Evolutionary conservation across 768 basidiomycete species (phyloP).

Genomic region (Phaffia australis): DNA sequence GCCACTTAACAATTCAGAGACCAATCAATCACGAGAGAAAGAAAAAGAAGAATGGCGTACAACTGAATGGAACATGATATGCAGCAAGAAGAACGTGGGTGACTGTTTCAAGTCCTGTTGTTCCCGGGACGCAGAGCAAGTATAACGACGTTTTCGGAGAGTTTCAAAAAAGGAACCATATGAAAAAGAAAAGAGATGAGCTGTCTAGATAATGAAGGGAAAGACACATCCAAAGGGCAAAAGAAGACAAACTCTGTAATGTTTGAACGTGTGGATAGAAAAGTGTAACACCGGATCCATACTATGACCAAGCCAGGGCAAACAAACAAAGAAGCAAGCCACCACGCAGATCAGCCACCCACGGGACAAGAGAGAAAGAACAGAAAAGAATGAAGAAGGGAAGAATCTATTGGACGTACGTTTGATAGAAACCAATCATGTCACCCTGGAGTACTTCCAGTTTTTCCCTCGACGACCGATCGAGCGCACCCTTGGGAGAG

Average conservation of each 20-base stretch:
- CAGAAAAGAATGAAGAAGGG: background rate
- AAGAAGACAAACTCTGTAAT: background rate
- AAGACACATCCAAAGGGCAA: background rate
- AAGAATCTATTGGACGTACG: background rate
- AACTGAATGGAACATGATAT: slow-evolving; percentile 3
- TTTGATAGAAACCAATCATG: slow-evolving; percentile 22
- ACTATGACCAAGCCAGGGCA: background rate
- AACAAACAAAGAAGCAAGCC: no score
- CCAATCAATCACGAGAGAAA: slow-evolving; percentile 12
- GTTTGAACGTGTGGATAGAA: slow-evolving; percentile 19
- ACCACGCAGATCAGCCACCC: background rate
- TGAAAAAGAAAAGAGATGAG: background rate
- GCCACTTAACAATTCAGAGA: background rate
- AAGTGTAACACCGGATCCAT: slow-evolving; percentile 21
- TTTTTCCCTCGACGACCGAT: slow-evolving; percentile 7
- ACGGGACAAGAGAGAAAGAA: background rate
- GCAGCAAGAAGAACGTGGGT: slow-evolving; percentile 9
- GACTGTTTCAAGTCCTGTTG: background rate
- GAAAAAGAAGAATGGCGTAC: background rate
- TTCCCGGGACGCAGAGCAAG: background rate
- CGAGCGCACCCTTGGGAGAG: background rate
- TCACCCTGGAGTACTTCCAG: slow-evolving; percentile 20
- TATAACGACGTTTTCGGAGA: background rate
- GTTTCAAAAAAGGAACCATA: background rate
- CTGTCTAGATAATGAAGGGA: background rate